phyloP scores from a whole-genome alignment of 1,284 basidiomycete species.

The Trichosporon asahii region DNA sequence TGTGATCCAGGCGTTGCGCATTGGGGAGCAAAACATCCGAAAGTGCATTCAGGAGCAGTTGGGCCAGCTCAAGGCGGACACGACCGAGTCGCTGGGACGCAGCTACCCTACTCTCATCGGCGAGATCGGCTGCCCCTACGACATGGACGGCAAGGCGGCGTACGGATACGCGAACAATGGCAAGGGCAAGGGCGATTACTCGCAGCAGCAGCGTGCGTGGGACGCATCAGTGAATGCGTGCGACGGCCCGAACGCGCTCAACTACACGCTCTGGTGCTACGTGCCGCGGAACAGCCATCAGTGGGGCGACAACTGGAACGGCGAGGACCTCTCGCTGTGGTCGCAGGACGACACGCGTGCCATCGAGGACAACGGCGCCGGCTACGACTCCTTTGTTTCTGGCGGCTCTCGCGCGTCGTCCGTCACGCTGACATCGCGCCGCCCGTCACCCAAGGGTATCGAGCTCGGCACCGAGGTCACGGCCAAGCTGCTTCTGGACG shows the following conservation, averaged over 20 bases:
- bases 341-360: slow-evolving; percentile 64
- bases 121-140: slow-evolving; percentile 91
- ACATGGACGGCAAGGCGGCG: slow-evolving; percentile 61
- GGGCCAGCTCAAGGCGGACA: slow-evolving; percentile 67
- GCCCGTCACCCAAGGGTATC: slow-evolving; percentile 41
- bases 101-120: slow-evolving; percentile 90
- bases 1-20: slow-evolving; percentile 56
- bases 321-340: slow-evolving; percentile 92
- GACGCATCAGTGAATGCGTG: slow-evolving; percentile 87
- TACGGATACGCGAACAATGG: slow-evolving; percentile 80
- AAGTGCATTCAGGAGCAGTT: slow-evolving; percentile 80
- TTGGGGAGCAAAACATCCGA: slow-evolving; percentile 80
- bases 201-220: slow-evolving; percentile 74
- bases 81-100: slow-evolving; percentile 56
- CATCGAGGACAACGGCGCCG: neutral
- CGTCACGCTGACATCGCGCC: slow-evolving; percentile 24
- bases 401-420: slow-evolving; percentile 27
- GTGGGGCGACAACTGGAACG: slow-evolving; percentile 94
- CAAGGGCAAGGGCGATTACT: slow-evolving; percentile 73
- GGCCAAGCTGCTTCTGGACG: slow-evolving; percentile 70
- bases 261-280: slow-evolving; percentile 90
- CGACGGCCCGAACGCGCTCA: slow-evolving; percentile 78
- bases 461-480: slow-evolving; percentile 44
- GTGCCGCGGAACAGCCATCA: slow-evolving; percentile 67
- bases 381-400: neutral